Conservation (phyloP, 257 asterid genomes). For the Lantana camara region DNA sequence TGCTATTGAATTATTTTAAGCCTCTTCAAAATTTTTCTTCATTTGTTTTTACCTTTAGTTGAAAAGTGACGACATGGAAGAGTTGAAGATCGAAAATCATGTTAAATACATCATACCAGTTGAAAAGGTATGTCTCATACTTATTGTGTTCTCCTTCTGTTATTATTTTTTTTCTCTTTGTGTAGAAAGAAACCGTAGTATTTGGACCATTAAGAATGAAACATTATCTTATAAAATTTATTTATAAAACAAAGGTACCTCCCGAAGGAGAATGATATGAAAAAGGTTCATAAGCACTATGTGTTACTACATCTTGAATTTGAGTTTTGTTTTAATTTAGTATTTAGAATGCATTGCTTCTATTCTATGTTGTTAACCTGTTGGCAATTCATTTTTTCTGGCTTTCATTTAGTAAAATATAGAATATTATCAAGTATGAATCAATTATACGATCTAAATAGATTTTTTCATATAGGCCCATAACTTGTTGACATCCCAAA, state of each 20-base stretch:
- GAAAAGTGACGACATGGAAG: conserved; percentile 36
- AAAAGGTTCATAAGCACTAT: background rate
- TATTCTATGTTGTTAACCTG: too few species aligned
- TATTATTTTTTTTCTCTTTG: background rate
- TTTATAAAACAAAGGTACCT: background rate
- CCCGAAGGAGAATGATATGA: background rate
- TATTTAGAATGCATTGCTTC: too few species aligned
- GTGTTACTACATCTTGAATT: background rate
- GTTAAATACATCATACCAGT: conserved; percentile 33
- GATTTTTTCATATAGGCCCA: too few species aligned
- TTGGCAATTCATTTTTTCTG: too few species aligned
- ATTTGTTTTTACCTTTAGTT: conserved; percentile 4
- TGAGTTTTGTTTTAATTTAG: background rate
- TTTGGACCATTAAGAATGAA: background rate
- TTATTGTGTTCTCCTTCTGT: background rate
- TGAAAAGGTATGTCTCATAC: conserved; percentile 32
- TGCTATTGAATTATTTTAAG: background rate
- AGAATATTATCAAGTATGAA: background rate
- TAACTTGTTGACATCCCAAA: too few species aligned
- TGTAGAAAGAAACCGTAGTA: background rate
- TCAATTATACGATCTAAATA: background rate
- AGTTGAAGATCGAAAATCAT: conserved; percentile 40
- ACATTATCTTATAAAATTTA: background rate
- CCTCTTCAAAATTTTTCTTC: background rate
- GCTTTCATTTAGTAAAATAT: too few species aligned